Conservation (phyloP, 345 rosid species). For the Zanthoxylum bungeanum region DNA sequence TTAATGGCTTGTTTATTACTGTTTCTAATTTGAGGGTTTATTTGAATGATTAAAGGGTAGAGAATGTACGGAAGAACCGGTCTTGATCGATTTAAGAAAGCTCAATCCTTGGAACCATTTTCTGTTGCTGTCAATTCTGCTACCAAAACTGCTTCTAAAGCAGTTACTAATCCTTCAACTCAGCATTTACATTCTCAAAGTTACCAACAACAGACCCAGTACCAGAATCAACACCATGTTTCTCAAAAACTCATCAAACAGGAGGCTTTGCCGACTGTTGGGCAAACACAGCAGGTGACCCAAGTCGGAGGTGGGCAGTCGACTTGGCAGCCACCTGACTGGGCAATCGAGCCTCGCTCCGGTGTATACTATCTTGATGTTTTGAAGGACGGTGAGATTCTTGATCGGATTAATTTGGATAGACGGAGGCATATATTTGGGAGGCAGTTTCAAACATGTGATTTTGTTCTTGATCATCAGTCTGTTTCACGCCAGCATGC, state of each 20-base stretch:
- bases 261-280: constrained; percentile 43
- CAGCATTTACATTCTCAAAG: constrained; percentile 32
- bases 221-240: constrained; percentile 27
- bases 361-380: constrained; percentile 89
- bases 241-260: constrained; percentile 24
- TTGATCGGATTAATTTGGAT: constrained; percentile 68
- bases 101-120: constrained; percentile 86
- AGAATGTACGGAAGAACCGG: constrained; percentile 91
- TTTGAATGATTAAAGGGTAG: neutral
- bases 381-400: constrained; percentile 83
- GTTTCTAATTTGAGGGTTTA: neutral
- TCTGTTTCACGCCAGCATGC: constrained; percentile 95
- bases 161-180: constrained; percentile 15
- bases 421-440: constrained; percentile 84
- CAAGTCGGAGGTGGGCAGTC: constrained; percentile 86
- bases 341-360: constrained; percentile 87
- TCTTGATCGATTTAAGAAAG: constrained; percentile 86
- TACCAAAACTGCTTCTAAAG: constrained; percentile 27
- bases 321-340: constrained; percentile 89
- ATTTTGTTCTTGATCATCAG: constrained; percentile 84
- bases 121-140: constrained; percentile 56
- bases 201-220: constrained; percentile 16
- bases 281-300: constrained; percentile 45
- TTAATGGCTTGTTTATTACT: neutral
- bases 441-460: constrained; percentile 77